These are phyloP conservation scores for Podospora tetraspora DNA, from an alignment of 495 filamentous ascomycete species.

Conservation along the genomic window DNA sequence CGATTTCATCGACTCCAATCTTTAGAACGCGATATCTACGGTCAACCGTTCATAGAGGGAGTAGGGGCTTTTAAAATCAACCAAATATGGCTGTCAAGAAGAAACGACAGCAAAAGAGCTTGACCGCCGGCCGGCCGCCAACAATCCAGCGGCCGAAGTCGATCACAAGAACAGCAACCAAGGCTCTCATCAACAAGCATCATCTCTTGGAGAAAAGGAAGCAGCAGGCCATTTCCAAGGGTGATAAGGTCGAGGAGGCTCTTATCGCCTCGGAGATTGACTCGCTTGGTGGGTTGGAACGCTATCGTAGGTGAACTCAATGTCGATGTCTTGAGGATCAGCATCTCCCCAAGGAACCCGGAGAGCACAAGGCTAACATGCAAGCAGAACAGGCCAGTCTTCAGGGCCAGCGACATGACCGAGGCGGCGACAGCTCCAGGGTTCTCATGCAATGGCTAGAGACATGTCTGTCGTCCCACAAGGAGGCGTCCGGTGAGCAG, in stretches of 20 bases:
- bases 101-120: constrained; percentile 39
- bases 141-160: constrained; percentile 43
- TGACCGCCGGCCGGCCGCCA: constrained; percentile 69
- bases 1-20: neutral
- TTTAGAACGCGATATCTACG: neutral
- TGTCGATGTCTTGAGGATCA: neutral
- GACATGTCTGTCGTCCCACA: constrained; percentile 30
- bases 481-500: constrained; percentile 19
- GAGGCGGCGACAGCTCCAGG: constrained; percentile 87
- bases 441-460: constrained; percentile 82
- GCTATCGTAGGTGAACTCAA: constrained; percentile 49
- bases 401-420: constrained; percentile 71
- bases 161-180: constrained; percentile 74
- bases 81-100: constrained; percentile 27
- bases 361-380: neutral
- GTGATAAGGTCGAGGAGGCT: constrained; percentile 52
- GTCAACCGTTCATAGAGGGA: neutral
- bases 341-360: neutral
- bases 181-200: constrained; percentile 75
- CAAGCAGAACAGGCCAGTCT: constrained; percentile 67
- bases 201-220: constrained; percentile 78
- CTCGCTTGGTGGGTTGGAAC: constrained; percentile 68
- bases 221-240: constrained; percentile 57
- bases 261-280: constrained; percentile 51
- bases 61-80: neutral